Evolutionary conservation across 2,329 filamentous ascomycete genomes (phyloP).

Genomic region (Emmonsia crescens): DNA sequence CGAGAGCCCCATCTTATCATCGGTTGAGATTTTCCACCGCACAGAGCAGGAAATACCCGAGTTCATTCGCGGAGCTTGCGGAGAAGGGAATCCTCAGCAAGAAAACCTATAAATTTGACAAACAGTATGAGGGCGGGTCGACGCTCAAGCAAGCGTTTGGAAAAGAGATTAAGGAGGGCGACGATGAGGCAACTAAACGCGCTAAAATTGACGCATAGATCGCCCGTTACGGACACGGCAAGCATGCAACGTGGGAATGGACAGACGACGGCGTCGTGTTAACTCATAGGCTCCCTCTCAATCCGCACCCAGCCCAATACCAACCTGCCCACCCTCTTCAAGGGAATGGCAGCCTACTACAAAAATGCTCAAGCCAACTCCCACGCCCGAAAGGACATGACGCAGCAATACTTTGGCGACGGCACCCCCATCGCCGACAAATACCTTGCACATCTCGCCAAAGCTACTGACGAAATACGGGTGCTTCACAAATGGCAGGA

Average conservation of each 20-base stretch:
- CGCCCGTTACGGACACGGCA: conserved; percentile 19
- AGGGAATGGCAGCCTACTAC: conserved; percentile 24
- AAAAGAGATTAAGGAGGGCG: conserved; percentile 36
- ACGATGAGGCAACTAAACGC: conserved; percentile 32
- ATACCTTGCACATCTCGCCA: neutral
- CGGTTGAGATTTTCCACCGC: conserved; percentile 37
- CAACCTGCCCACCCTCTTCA: conserved; percentile 38
- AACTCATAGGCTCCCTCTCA: conserved; percentile 37
- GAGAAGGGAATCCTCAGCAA: conserved; percentile 37
- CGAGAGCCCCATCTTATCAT: conserved; percentile 36
- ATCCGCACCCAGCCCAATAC: conserved; percentile 39
- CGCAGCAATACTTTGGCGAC: conserved; percentile 6
- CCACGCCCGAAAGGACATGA: conserved; percentile 20
- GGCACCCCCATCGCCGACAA: neutral
- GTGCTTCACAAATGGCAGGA: conserved; percentile 39
- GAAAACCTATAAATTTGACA: conserved; percentile 34
- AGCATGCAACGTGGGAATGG: conserved; percentile 41
- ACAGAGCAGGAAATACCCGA: conserved; percentile 38
- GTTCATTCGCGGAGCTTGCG: conserved; percentile 31
- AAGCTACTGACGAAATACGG: conserved; percentile 40
- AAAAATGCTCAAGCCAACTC: conserved; percentile 24
- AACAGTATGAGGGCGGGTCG: conserved; percentile 38
- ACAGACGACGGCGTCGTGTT: conserved; percentile 33
- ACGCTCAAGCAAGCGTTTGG: conserved; percentile 40
- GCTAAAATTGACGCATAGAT: conserved; percentile 42